Percentiles rank a stretch among this genome's conserved stretches.
phyloP scores from a whole-genome alignment of 352 stramenopile genomes.

The Chrysophaeum taylorii region DNA sequence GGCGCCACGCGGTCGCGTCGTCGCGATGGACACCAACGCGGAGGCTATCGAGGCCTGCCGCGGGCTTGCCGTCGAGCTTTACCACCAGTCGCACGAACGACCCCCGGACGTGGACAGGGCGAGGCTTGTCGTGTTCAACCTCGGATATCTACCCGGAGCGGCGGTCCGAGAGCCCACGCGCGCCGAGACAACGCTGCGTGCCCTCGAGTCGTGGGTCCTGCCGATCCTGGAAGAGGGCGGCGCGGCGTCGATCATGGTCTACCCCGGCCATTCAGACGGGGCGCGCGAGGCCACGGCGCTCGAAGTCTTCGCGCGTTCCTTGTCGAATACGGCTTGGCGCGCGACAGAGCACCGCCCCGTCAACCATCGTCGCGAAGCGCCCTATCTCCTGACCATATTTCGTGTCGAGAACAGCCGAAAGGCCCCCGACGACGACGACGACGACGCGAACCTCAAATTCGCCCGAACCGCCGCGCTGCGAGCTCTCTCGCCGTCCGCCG shows the following conservation, averaged over 20 bases:
- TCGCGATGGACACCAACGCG: not conserved
- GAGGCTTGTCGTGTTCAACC: slow-evolving; percentile 3
- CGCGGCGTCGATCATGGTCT: not conserved
- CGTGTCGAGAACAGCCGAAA: too few species aligned
- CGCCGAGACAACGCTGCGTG: not conserved
- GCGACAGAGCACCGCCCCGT: not conserved
- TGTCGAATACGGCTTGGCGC: not conserved
- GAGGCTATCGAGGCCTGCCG: not conserved
- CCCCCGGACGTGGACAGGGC: not conserved
- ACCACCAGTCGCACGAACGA: not conserved
- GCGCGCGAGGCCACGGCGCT: not conserved
- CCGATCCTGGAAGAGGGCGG: not conserved
- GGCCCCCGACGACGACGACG: too few species aligned
- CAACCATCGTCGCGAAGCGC: not conserved
- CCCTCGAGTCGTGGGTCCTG: not conserved
- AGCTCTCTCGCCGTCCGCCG: too few species aligned
- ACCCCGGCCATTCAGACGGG: not conserved
- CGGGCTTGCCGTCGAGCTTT: too few species aligned
- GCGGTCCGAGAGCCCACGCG: too few species aligned
- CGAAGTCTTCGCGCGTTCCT: not conserved
- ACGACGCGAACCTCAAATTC: too few species aligned
- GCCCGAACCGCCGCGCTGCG: too few species aligned
- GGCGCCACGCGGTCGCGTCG: not conserved
- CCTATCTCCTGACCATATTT: not conserved
- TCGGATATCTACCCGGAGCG: not conserved